A percentile compares a stretch with the other conserved stretches of the same genome.
Conservation (phyloP, 2,329 filamentous ascomycete species). For the Fusarium virguliforme region DNA sequence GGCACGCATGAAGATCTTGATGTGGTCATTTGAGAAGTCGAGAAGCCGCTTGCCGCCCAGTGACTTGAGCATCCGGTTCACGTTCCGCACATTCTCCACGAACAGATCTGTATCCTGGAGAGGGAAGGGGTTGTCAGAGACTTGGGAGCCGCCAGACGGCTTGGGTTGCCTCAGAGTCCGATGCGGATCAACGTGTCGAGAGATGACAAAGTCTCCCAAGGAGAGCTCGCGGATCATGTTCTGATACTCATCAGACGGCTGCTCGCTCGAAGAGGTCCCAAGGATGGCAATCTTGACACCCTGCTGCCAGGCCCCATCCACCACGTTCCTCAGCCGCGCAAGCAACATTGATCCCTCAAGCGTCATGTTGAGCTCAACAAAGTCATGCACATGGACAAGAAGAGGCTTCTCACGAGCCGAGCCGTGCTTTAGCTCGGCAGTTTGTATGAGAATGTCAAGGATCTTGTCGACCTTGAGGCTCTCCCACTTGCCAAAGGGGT, state of each 20-base stretch:
- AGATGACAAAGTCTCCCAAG: conserved; percentile 60
- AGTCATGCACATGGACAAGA: conserved; percentile 86
- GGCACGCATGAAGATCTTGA: conserved; percentile 51
- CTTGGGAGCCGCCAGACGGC: conserved; percentile 42
- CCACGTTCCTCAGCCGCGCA: conserved; percentile 76
- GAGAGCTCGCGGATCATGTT: conserved; percentile 59
- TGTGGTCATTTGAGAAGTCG: conserved; percentile 46
- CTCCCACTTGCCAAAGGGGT: conserved; percentile 68
- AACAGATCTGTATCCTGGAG: conserved; percentile 60
- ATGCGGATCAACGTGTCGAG: conserved; percentile 53
- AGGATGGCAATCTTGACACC: conserved; percentile 83
- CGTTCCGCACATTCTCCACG: conserved; percentile 64
- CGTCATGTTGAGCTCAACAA: conserved; percentile 81
- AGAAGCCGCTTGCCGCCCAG: conserved; percentile 52
- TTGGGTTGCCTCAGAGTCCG: conserved; percentile 51
- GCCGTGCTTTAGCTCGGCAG: conserved; percentile 59
- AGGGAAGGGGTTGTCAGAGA: conserved; percentile 43
- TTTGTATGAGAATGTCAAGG: conserved; percentile 70
- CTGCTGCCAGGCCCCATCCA: conserved; percentile 79
- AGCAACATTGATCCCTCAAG: conserved; percentile 80
- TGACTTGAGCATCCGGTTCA: conserved; percentile 64
- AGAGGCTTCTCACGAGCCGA: conserved; percentile 63
- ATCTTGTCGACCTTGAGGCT: conserved; percentile 73
- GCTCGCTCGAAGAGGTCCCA: conserved; percentile 78
- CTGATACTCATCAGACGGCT: conserved; percentile 63